Percentiles rank a stretch among this genome's conserved stretches.
Evolutionary conservation across 2,329 filamentous ascomycete genomes (phyloP).

Genomic region (Hirsutella thompsonii): DNA sequence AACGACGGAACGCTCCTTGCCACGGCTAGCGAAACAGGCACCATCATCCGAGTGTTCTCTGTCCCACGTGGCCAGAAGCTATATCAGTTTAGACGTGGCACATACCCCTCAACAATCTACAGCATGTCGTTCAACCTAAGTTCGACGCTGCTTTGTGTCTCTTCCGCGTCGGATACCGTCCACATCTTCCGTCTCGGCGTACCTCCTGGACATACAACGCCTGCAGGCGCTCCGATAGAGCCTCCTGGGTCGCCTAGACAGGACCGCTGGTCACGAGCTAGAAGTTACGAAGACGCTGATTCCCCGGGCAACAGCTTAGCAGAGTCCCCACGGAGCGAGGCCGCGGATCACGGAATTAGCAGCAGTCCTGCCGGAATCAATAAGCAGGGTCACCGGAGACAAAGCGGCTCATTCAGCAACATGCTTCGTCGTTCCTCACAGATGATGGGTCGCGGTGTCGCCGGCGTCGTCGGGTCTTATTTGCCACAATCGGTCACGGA

Average conservation of each 20-base stretch:
- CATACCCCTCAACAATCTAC: slow-evolving; percentile 90
- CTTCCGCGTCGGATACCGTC: slow-evolving; percentile 89
- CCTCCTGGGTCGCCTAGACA: slow-evolving; percentile 26
- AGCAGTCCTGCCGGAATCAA: slow-evolving; percentile 13
- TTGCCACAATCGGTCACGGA: slow-evolving; percentile 87
- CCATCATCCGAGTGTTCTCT: slow-evolving; percentile 91
- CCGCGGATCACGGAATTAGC: slow-evolving; percentile 21
- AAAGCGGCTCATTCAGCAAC: slow-evolving; percentile 72
- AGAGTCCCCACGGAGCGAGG: slow-evolving; percentile 40
- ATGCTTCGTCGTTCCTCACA: slow-evolving; percentile 92
- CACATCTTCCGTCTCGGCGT: slow-evolving; percentile 79
- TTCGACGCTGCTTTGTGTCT: slow-evolving; percentile 86
- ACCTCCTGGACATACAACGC: slow-evolving; percentile 26
- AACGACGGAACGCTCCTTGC: slow-evolving; percentile 84
- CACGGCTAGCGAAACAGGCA: slow-evolving; percentile 93
- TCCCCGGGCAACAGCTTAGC: slow-evolving; percentile 30
- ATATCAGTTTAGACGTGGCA: slow-evolving; percentile 90
- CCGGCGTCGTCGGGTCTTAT: slow-evolving; percentile 81
- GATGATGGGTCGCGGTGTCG: slow-evolving; percentile 79
- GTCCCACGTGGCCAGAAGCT: slow-evolving; percentile 85
- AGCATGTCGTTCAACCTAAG: slow-evolving; percentile 98
- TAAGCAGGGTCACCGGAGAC: slow-evolving; percentile 25
- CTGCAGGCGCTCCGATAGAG: slow-evolving; percentile 22
- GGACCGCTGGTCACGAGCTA: slow-evolving; percentile 40
- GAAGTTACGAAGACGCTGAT: slow-evolving; percentile 34